These are phyloP conservation scores for Cyberlindnera samutprakarnensis DNA, from an alignment of 805 yeast genomes.

Conservation along the genomic window DNA sequence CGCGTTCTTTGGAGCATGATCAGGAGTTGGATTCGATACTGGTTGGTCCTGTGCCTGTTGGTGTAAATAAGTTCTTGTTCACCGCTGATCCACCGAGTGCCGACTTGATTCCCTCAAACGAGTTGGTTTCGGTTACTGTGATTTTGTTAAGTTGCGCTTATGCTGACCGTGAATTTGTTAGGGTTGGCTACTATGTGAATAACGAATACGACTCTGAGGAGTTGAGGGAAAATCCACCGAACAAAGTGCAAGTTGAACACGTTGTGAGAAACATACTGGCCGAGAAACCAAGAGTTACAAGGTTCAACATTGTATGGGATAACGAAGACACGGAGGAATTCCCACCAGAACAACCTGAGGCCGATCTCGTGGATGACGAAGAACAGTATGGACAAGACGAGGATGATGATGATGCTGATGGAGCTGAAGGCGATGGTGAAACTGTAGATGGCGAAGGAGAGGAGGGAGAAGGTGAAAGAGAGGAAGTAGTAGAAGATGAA, in stretches of 20 bases:
- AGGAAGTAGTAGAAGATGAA: constrained; percentile 29
- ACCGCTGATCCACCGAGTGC: constrained; percentile 97
- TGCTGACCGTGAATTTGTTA: constrained; percentile 87
- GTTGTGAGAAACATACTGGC: constrained; percentile 92
- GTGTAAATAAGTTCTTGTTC: constrained; percentile 86
- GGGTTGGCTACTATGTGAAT: constrained; percentile 97
- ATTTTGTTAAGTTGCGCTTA: constrained; percentile 89
- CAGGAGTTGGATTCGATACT: constrained; percentile 92
- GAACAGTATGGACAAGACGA: constrained; percentile 50
- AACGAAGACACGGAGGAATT: constrained; percentile 63
- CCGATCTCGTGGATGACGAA: constrained; percentile 54
- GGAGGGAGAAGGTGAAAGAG: constrained; percentile 27
- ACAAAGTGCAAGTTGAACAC: constrained; percentile 86
- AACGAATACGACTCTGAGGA: constrained; percentile 95
- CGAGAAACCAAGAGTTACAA: constrained; percentile 94
- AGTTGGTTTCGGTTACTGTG: constrained; percentile 91
- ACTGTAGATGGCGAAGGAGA: constrained; percentile 17
- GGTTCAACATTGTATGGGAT: constrained; percentile 97
- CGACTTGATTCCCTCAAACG: constrained; percentile 92
- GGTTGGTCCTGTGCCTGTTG: constrained; percentile 99
- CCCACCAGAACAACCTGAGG: constrained; percentile 73
- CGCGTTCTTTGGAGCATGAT: constrained; percentile 90
- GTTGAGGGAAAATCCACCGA: constrained; percentile 87
- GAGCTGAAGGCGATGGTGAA: constrained; percentile 28
- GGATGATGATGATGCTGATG: constrained; percentile 36